Percentiles rank a stretch among this genome's conserved stretches.
Evolutionary conservation across 1,284 basidiomycete species (phyloP).

Genomic region (Melampsora larici-populina): DNA sequence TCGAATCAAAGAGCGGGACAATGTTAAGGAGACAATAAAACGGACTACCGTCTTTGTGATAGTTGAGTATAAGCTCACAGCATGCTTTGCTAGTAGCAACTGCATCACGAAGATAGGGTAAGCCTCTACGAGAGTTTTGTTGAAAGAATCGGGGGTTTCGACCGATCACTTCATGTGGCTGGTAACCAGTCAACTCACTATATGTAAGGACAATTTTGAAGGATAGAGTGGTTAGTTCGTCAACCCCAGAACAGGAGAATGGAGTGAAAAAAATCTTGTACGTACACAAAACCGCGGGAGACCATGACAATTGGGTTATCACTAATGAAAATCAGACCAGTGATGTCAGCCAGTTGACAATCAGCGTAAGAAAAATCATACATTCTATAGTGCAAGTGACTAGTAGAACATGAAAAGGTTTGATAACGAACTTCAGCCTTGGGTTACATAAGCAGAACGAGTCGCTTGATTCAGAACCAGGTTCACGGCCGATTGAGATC

Average conservation of each 20-base stretch:
- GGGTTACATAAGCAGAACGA: conserved; percentile 28
- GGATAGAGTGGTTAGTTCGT: neutral
- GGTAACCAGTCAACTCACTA: conserved; percentile 49
- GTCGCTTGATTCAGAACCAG: neutral
- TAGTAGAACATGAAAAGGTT: neutral
- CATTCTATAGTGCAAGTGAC: neutral
- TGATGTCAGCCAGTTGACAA: neutral
- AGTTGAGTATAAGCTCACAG: conserved; percentile 50
- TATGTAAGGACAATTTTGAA: neutral
- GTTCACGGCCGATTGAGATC: too few species aligned
- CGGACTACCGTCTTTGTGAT: conserved; percentile 45
- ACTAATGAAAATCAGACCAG: conserved; percentile 3
- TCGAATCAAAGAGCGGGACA: conserved; percentile 47
- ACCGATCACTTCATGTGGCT: conserved; percentile 48
- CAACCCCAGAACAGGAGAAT: neutral
- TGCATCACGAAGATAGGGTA: conserved; percentile 17
- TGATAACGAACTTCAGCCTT: conserved; percentile 8
- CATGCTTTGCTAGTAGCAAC: conserved; percentile 10
- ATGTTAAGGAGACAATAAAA: conserved; percentile 49
- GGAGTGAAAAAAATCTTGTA: neutral
- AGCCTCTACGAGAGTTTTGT: conserved; percentile 8
- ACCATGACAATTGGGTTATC: conserved; percentile 42
- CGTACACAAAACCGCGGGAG: conserved; percentile 33
- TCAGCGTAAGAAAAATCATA: neutral
- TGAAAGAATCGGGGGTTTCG: conserved; percentile 48